A percentile compares a stretch with the other conserved stretches of the same genome.
phyloP scores from a whole-genome alignment of 306 rosid species.

The Lathyrus oleraceus region DNA sequence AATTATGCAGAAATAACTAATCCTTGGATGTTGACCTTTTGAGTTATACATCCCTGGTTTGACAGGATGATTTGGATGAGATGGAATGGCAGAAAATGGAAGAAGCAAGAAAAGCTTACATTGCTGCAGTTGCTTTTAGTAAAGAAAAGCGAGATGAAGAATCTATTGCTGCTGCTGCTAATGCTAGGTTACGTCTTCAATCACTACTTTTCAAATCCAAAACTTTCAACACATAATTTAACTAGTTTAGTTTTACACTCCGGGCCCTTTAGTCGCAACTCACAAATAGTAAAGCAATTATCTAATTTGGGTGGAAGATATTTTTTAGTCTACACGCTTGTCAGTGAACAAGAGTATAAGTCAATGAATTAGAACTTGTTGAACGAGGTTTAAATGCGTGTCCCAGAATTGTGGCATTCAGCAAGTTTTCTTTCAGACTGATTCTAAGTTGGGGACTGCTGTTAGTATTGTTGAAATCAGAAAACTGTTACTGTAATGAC shows the following conservation, averaged over 20 bases:
- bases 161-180: slow-evolving; percentile 72
- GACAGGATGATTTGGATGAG: slow-evolving; percentile 86
- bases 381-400: slow-evolving; percentile 12
- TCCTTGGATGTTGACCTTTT: background rate
- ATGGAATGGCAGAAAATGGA: slow-evolving; percentile 67
- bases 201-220: slow-evolving; percentile 55
- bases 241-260: slow-evolving; percentile 11
- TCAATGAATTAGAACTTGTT: slow-evolving; percentile 15
- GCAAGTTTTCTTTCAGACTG: slow-evolving; percentile 9
- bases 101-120: slow-evolving; percentile 74
- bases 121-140: slow-evolving; percentile 65
- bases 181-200: slow-evolving; percentile 69
- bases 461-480: background rate
- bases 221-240: slow-evolving; percentile 34
- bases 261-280: slow-evolving; percentile 27
- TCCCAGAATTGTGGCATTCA: background rate
- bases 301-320: slow-evolving; percentile 7
- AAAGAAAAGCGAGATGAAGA: slow-evolving; percentile 83
- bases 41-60: slow-evolving; percentile 25
- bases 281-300: slow-evolving; percentile 11
- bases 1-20: slow-evolving; percentile 18
- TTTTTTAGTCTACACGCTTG: slow-evolving; percentile 23
- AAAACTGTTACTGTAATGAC: background rate
- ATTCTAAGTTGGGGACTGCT: slow-evolving; percentile 8
- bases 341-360: slow-evolving; percentile 17